Conservation (phyloP, 2,329 filamentous ascomycete genomes). For the Penicillium sp. region DNA sequence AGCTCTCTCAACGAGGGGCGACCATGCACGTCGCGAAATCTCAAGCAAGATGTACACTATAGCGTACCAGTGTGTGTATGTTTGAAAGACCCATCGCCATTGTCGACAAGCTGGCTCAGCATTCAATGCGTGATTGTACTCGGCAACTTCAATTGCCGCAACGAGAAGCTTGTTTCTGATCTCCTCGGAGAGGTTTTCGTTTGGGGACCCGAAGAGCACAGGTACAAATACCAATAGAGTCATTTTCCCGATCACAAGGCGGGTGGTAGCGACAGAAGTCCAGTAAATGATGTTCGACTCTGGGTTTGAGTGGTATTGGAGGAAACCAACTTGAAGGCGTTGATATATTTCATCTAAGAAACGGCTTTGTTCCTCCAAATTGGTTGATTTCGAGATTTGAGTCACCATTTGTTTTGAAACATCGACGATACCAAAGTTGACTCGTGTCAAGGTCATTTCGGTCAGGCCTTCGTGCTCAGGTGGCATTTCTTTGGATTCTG, state of each 20-base stretch:
- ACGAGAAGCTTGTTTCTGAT: constrained; percentile 39
- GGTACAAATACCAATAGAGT: constrained; percentile 55
- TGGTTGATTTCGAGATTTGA: constrained; percentile 26
- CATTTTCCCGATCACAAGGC: constrained; percentile 43
- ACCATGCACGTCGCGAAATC: constrained; percentile 49
- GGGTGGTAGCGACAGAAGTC: constrained; percentile 48
- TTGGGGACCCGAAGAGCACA: constrained; percentile 42
- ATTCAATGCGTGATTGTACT: constrained; percentile 57
- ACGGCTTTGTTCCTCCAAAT: constrained; percentile 45
- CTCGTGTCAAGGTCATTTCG: constrained; percentile 50
- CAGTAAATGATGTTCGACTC: constrained; percentile 48
- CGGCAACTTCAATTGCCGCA: constrained; percentile 42
- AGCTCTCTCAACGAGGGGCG: constrained; percentile 48
- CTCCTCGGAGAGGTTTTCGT: constrained; percentile 36
- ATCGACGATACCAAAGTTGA: constrained; percentile 39
- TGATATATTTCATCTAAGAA: constrained; percentile 50
- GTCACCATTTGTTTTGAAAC: constrained; percentile 39
- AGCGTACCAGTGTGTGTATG: constrained; percentile 61
- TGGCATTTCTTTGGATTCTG: constrained; percentile 51
- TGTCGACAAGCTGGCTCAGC: constrained; percentile 50
- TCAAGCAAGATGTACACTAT: constrained; percentile 59
- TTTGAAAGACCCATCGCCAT: constrained; percentile 62
- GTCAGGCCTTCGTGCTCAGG: constrained; percentile 53
- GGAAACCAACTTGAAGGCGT: constrained; percentile 45
- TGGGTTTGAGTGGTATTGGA: constrained; percentile 41